These are phyloP conservation scores for Alternaria alternata DNA, from an alignment of 2,329 filamentous ascomycete genomes.

Conservation along the genomic window DNA sequence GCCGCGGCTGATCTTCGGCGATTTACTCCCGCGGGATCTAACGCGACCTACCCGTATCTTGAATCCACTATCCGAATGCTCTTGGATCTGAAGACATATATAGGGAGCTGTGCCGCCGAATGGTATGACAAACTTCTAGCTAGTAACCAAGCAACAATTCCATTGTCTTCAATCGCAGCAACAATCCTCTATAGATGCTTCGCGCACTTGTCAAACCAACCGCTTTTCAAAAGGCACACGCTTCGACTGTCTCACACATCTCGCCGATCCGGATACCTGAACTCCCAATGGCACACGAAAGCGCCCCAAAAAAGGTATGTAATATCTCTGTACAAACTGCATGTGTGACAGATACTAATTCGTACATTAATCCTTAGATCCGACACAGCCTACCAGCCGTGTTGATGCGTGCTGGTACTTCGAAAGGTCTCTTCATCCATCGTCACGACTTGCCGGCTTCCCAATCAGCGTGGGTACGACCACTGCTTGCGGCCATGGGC, in stretches of 20 bases:
- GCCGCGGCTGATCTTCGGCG: no score
- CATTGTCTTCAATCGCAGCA: not conserved
- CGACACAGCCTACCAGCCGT: conserved; percentile 43
- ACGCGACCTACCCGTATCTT: not conserved
- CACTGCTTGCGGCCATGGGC: conserved; percentile 68
- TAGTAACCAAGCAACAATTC: no score
- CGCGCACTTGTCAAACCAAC: conserved; percentile 8
- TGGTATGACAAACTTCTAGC: no score
- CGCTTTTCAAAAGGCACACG: not conserved
- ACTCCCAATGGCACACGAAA: conserved; percentile 19
- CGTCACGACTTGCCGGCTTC: conserved; percentile 60
- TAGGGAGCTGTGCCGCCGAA: no score
- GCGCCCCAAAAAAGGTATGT: conserved; percentile 18
- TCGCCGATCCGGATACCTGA: conserved; percentile 11
- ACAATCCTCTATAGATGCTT: conserved; percentile 12
- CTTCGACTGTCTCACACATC: conserved; percentile 9
- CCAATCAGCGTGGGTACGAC: conserved; percentile 32
- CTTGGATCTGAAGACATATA: no score
- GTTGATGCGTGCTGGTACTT: conserved; percentile 52
- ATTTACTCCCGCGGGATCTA: not conserved
- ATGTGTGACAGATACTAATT: no score
- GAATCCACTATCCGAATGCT: not conserved
- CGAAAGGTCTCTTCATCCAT: conserved; percentile 53
- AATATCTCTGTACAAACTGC: no score
- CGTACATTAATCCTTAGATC: no score